Evolutionary conservation across 441 rosid genomes (phyloP).

Genomic region (California macrophylla): DNA sequence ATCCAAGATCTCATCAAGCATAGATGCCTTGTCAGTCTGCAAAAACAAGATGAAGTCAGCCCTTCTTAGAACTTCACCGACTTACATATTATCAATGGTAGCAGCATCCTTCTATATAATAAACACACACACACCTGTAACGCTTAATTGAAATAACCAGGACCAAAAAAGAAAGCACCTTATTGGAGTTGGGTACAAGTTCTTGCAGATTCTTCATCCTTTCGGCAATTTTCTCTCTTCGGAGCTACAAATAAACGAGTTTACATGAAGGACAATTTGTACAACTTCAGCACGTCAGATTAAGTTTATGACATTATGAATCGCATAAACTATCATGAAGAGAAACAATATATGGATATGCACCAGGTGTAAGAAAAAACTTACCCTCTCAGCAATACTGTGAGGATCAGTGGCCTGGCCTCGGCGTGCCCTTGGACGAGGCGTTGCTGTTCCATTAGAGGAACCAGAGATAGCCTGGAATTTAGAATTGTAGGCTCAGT

Average conservation of each 20-base stretch:
- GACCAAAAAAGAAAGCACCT: constrained; percentile 32
- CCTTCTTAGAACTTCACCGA: neutral
- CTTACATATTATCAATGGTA: neutral
- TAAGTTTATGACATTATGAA: neutral
- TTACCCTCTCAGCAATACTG: constrained; percentile 75
- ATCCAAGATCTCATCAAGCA: constrained; percentile 44
- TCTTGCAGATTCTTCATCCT: constrained; percentile 75
- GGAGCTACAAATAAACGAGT: constrained; percentile 25
- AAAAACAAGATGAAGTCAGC: constrained; percentile 6
- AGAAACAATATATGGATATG: neutral
- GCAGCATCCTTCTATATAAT: neutral
- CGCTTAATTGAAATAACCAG: neutral
- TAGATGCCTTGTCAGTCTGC: constrained; percentile 45
- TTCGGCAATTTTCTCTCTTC: constrained; percentile 70
- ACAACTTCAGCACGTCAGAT: neutral
- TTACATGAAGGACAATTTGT: neutral
- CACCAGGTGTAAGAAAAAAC: neutral
- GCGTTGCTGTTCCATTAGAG: constrained; percentile 34
- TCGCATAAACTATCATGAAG: neutral
- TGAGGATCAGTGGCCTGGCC: constrained; percentile 91
- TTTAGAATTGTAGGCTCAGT: neutral
- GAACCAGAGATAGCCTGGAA: constrained; percentile 25
- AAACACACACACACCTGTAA: neutral
- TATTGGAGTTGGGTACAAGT: constrained; percentile 62
- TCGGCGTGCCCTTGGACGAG: constrained; percentile 64